These are phyloP conservation scores for Talaromyces pinophilus DNA, from an alignment of 2,329 filamentous ascomycete genomes.

Conservation along the genomic window DNA sequence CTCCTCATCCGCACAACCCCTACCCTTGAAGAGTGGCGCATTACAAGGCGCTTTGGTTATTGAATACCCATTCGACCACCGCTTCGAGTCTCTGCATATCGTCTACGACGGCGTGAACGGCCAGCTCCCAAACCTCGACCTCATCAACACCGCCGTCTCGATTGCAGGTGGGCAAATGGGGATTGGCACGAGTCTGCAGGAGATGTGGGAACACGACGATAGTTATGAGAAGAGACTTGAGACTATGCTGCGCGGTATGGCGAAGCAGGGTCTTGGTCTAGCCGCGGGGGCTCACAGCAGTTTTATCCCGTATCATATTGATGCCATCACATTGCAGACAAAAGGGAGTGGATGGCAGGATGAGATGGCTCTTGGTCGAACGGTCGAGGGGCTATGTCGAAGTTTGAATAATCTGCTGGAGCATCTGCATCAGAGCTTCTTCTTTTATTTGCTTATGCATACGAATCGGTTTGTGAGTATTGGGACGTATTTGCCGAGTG, in stretches of 20 bases:
- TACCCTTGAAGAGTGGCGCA: constrained; percentile 89
- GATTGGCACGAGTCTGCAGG: constrained; percentile 78
- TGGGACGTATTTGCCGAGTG: constrained; percentile 92
- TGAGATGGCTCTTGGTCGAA: constrained; percentile 90
- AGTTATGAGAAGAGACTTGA: constrained; percentile 77
- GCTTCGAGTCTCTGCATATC: constrained; percentile 85
- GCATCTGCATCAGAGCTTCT: constrained; percentile 97
- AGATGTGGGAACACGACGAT: constrained; percentile 76
- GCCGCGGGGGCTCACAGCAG: constrained; percentile 89
- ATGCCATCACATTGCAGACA: constrained; percentile 89
- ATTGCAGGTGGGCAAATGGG: constrained; percentile 92
- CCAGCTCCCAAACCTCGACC: constrained; percentile 89
- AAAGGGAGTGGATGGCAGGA: constrained; percentile 94
- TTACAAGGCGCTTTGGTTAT: constrained; percentile 91
- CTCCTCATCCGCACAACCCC: constrained; percentile 66
- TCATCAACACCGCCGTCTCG: constrained; percentile 89
- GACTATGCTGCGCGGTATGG: constrained; percentile 90
- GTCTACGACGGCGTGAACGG: constrained; percentile 96
- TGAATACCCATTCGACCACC: constrained; percentile 82
- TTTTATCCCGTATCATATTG: constrained; percentile 97
- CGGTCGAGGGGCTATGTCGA: constrained; percentile 85
- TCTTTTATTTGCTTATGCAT: constrained; percentile 96
- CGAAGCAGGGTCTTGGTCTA: constrained; percentile 85
- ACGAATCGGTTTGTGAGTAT: constrained; percentile 94
- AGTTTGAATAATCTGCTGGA: constrained; percentile 96